These are phyloP conservation scores for Diutina mesorugosa DNA, from an alignment of 1,139 yeast genomes.

Conservation along the genomic window DNA sequence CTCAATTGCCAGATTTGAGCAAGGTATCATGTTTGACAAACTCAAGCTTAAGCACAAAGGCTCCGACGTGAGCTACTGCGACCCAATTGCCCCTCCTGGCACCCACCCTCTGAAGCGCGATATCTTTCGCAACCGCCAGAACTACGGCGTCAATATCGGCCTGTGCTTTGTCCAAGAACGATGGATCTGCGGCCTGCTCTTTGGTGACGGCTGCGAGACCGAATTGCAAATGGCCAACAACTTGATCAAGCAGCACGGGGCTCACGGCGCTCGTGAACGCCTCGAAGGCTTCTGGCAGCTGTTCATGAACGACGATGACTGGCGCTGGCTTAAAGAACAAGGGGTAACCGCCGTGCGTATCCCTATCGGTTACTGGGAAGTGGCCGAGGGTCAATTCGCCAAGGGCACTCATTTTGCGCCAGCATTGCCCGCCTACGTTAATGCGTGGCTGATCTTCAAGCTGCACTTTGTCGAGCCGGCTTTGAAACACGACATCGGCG, in stretches of 20 bases:
- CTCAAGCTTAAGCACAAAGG: slow-evolving; percentile 24
- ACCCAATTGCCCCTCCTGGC: slow-evolving; percentile 10
- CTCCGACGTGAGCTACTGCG: slow-evolving; percentile 10
- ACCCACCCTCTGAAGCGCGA: slow-evolving; percentile 32
- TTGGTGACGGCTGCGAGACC: slow-evolving; percentile 37
- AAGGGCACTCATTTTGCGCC: slow-evolving; percentile 49
- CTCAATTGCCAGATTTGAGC: not conserved
- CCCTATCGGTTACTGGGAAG: slow-evolving; percentile 88
- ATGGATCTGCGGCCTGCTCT: slow-evolving; percentile 51
- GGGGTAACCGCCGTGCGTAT: slow-evolving; percentile 70
- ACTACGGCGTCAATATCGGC: slow-evolving; percentile 83
- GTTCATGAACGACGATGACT: slow-evolving; percentile 60
- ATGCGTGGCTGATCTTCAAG: slow-evolving; percentile 59
- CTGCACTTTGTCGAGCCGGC: slow-evolving; percentile 42
- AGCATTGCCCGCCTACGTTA: slow-evolving; percentile 40
- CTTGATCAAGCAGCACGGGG: slow-evolving; percentile 34
- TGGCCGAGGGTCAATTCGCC: slow-evolving; percentile 49
- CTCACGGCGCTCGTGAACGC: slow-evolving; percentile 37
- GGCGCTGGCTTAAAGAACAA: slow-evolving; percentile 58
- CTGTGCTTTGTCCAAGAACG: slow-evolving; percentile 72
- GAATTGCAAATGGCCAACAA: slow-evolving; percentile 65
- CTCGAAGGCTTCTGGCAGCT: slow-evolving; percentile 59
- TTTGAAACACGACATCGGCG: slow-evolving; percentile 44
- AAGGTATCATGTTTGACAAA: slow-evolving; percentile 22
- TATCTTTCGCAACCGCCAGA: slow-evolving; percentile 52